A percentile compares a stretch with the other conserved stretches of the same genome.
These are phyloP conservation scores for Lentinula aciculospora DNA, from an alignment of 768 basidiomycete genomes.

Conservation along the genomic window DNA sequence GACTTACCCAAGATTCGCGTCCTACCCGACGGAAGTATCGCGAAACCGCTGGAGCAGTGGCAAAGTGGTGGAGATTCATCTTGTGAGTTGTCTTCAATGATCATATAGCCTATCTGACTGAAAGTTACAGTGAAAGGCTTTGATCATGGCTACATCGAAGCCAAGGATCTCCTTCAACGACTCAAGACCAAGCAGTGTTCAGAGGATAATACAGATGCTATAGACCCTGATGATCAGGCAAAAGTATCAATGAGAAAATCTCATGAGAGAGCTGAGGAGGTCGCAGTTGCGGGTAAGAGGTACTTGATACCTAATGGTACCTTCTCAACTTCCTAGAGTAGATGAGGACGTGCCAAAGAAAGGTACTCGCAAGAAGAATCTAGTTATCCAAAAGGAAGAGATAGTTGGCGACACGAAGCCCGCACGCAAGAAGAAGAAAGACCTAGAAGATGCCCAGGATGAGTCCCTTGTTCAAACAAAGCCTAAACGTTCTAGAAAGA, in stretches of 20 bases:
- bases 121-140: not conserved
- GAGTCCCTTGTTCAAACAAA: not conserved
- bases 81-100: not conserved
- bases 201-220: not conserved
- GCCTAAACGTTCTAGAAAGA: not conserved
- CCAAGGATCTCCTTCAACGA: not conserved
- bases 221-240: not conserved
- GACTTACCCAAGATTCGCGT: constrained; percentile 52
- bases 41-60: constrained; percentile 39
- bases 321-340: not conserved
- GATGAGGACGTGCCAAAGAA: not conserved
- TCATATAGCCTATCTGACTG: not conserved
- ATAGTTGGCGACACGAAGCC: not conserved
- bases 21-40: constrained; percentile 36
- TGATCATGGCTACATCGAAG: not conserved
- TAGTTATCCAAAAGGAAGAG: not conserved
- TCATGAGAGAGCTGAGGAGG: not conserved
- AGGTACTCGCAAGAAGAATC: not conserved
- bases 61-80: constrained; percentile 20
- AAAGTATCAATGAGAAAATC: not conserved
- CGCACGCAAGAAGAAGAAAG: not conserved
- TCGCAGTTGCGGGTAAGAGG: not conserved
- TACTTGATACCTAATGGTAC: not conserved
- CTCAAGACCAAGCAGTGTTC: not conserved
- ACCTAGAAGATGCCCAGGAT: not conserved